Base-by-base conservation (phyloP, 495 filamentous ascomycete genomes). In the Evernia prunastri region DNA sequence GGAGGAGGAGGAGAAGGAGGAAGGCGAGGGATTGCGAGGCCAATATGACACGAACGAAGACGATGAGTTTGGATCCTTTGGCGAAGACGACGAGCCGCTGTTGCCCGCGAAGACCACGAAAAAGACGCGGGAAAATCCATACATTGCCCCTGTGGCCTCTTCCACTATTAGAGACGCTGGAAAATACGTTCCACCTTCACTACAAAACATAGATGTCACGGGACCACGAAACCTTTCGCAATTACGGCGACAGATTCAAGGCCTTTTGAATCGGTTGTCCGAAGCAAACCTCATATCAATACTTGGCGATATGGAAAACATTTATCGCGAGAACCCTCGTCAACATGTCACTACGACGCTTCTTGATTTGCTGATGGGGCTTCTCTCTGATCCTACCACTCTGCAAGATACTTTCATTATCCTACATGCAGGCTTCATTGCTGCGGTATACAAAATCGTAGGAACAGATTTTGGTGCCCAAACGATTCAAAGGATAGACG, bases 161-260 rank as follows among this genome's bases (percentile, higher is more conserved):
- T 13, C 73, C 4, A 68, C 69, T 29, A 56, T 63, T 0, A 66
- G 70, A 8, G 60, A 69, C n/a, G 59, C 74, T 8, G 72, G 71
- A 20, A 88, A 96, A 84, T 97, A 98, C 66, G 83, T 96, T 13
- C 93, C 95, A 12, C 94, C 93, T 13, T 94, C 91, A 13, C 77
- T 94, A 37, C 86, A 93, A 36, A 85, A 83, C 60, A 75, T 79
- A 35, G 74, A 79, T 0, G 77, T 81, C 15, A 84, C 84, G 2
- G 86, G 89, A 58, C 78, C 81, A 2, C 91, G 96, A 71, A 78
- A 82, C 39, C 79, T 89, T 11, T 79, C 80, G 9, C 85, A 87
- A 27, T 75, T 98, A 49, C 85, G 84, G 58, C 84, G 91, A 58
- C 89, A 93, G 71, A 82, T 88, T 20, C 91, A 96, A 67, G 94